Percentiles rank a stretch among this genome's conserved stretches.
Conservation (phyloP, 2,329 filamentous ascomycete genomes). For the Leptographium procerum region DNA sequence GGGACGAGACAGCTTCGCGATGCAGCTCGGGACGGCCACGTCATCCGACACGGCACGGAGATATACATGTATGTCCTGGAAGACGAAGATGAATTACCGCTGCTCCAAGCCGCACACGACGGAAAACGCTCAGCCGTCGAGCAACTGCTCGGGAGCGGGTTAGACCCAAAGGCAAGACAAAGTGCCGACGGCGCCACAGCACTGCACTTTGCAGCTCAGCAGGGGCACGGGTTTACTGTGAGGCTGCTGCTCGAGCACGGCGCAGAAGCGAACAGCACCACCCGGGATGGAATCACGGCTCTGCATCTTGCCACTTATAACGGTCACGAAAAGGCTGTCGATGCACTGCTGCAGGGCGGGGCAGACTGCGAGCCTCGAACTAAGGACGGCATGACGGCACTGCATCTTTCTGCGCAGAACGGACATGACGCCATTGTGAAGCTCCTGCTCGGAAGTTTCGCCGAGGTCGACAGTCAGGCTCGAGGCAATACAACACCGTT, state of each 20-base stretch:
- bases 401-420: not conserved
- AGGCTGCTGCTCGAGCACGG: not conserved
- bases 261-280: not conserved
- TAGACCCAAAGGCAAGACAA: not conserved
- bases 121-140: not conserved
- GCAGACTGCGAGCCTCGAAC: not conserved
- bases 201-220: not conserved
- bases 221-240: not conserved
- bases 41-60: not conserved
- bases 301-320: not conserved
- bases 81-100: not conserved
- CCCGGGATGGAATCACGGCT: not conserved
- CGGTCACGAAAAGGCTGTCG: not conserved
- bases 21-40: not conserved
- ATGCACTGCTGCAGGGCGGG: not conserved
- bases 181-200: not conserved
- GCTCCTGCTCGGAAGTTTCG: not conserved
- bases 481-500: not conserved
- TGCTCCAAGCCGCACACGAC: not conserved
- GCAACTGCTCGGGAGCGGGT: not conserved
- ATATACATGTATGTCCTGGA: not conserved
- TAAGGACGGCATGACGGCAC: not conserved
- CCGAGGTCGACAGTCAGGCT: not conserved
- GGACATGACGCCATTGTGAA: not conserved
- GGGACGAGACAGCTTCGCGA: not conserved